phyloP scores from a whole-genome alignment of 2,329 filamentous ascomycete genomes.

The Colletotrichum sp. region DNA sequence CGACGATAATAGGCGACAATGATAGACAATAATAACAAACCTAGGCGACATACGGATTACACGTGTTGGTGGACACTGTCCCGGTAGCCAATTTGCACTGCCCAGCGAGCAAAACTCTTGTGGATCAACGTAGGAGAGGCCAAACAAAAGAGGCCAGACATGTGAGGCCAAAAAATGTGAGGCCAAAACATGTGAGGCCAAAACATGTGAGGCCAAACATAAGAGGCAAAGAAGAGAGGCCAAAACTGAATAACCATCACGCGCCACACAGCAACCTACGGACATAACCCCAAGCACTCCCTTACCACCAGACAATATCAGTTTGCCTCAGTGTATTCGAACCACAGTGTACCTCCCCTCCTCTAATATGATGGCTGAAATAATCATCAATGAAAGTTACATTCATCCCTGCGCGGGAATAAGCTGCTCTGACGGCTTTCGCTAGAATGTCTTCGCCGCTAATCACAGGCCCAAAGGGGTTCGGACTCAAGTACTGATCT shows the following conservation, averaged over 20 bases:
- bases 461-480: not conserved
- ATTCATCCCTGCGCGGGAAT: not conserved
- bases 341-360: not conserved
- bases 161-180: too few relatives aligned
- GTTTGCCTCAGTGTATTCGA: not conserved
- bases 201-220: too few relatives aligned
- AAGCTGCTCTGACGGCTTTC: not conserved
- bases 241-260: not conserved
- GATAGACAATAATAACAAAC: too few relatives aligned
- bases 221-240: not conserved
- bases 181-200: not conserved
- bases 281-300: not conserved
- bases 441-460: not conserved
- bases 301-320: not conserved
- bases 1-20: too few relatives aligned
- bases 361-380: not conserved
- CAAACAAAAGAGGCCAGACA: too few relatives aligned
- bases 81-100: too few relatives aligned
- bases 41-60: too few relatives aligned
- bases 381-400: not conserved
- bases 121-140: too few relatives aligned
- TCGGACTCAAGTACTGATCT: not conserved
- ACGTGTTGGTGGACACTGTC: too few relatives aligned
- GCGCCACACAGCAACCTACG: not conserved
- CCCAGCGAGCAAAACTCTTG: too few relatives aligned